Evolutionary conservation across 2,329 filamentous ascomycete genomes (phyloP).

Genomic region (Bretziella fagacearum): DNA sequence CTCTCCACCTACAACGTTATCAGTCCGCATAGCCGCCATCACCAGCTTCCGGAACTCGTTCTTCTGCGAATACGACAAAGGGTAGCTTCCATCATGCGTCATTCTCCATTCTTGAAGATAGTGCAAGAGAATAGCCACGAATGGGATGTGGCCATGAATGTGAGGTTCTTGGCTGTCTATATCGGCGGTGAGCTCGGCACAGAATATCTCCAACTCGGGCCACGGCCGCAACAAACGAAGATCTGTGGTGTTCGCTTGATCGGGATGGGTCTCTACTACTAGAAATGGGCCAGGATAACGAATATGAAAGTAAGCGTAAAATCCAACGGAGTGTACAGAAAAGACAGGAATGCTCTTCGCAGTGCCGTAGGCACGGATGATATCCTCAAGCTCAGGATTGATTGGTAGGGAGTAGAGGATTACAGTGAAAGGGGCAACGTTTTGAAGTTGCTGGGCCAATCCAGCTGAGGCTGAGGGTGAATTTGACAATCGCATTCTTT

Average conservation of each 20-base stretch:
- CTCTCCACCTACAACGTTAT: slow-evolving; percentile 71
- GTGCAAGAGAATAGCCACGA: slow-evolving; percentile 65
- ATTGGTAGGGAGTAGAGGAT: slow-evolving; percentile 40
- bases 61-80: slow-evolving; percentile 70
- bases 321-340: slow-evolving; percentile 75
- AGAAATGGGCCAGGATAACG: slow-evolving; percentile 65
- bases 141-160: slow-evolving; percentile 83
- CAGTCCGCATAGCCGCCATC: slow-evolving; percentile 45
- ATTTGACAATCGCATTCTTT: slow-evolving; percentile 10
- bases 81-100: slow-evolving; percentile 48
- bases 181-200: slow-evolving; percentile 45
- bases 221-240: slow-evolving; percentile 72
- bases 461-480: slow-evolving; percentile 17
- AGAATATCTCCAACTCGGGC: slow-evolving; percentile 59
- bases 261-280: slow-evolving; percentile 89
- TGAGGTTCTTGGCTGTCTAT: slow-evolving; percentile 57
- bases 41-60: slow-evolving; percentile 61
- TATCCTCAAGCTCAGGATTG: slow-evolving; percentile 25
- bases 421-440: slow-evolving; percentile 30
- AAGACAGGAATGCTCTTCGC: slow-evolving; percentile 55
- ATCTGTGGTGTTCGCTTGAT: slow-evolving; percentile 68
- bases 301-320: slow-evolving; percentile 79
- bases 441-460: slow-evolving; percentile 25
- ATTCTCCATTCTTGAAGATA: slow-evolving; percentile 69
- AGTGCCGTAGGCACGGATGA: slow-evolving; percentile 31